Conservation (phyloP, 306 rosid species). For the Gastrolobium villosum region DNA sequence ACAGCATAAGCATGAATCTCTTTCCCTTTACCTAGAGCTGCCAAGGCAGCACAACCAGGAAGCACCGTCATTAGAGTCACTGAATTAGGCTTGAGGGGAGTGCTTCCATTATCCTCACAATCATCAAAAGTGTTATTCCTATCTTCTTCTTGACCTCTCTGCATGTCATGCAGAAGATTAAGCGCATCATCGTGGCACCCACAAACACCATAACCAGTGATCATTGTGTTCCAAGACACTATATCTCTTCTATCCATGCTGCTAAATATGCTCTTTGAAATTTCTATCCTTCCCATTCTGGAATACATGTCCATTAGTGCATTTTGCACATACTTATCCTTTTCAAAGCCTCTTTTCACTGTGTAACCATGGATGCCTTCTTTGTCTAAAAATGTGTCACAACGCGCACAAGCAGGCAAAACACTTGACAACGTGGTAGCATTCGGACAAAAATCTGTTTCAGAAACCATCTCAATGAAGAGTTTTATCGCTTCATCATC, state of each 20-base stretch:
- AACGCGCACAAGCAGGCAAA: constrained; percentile 75
- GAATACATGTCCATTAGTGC: constrained; percentile 91
- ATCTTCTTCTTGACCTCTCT: constrained; percentile 51
- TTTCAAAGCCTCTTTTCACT: constrained; percentile 66
- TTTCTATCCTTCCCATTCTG: constrained; percentile 66
- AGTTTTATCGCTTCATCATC: constrained; percentile 69
- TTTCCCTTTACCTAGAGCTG: constrained; percentile 78
- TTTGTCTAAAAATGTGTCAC: constrained; percentile 53
- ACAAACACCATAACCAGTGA: constrained; percentile 77
- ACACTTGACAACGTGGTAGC: constrained; percentile 78
- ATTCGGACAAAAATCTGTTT: constrained; percentile 59
- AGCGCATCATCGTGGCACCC: constrained; percentile 72
- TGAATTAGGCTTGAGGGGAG: constrained; percentile 71
- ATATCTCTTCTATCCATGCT: constrained; percentile 64
- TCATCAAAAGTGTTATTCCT: constrained; percentile 26
- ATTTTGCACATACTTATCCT: constrained; percentile 78
- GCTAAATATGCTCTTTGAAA: constrained; percentile 66
- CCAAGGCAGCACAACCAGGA: constrained; percentile 81
- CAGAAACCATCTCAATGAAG: constrained; percentile 70
- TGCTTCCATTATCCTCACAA: constrained; percentile 47
- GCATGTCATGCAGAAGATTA: constrained; percentile 70
- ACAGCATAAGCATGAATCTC: constrained; percentile 86
- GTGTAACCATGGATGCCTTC: constrained; percentile 78
- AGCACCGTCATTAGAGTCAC: constrained; percentile 87
- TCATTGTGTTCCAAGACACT: constrained; percentile 91